A percentile compares a stretch with the other conserved stretches of the same genome.
These are phyloP conservation scores for Saksenaea oblongispora DNA, from an alignment of 371 early-diverging fungal genomes.

Conservation along the genomic window DNA sequence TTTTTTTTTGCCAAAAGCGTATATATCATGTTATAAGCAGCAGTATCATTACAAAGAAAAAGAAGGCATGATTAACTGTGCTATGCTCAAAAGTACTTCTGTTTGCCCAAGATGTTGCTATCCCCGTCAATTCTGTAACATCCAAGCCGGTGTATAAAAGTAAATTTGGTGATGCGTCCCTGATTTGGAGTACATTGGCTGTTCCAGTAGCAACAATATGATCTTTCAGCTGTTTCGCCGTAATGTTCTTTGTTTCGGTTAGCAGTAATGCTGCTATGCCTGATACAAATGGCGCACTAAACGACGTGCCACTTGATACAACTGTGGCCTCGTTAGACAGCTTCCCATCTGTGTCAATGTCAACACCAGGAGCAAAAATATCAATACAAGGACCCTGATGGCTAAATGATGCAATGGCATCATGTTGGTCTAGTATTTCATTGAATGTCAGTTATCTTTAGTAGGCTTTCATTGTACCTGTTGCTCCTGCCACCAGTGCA, in stretches of 20 bases:
- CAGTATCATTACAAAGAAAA: background rate
- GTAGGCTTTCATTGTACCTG: background rate
- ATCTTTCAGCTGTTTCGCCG: background rate
- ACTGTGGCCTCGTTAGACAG: background rate
- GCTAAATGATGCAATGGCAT: constrained; percentile 68
- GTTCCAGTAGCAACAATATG: background rate
- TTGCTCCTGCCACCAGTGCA: constrained; percentile 69
- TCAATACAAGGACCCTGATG: constrained; percentile 79
- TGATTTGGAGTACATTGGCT: background rate
- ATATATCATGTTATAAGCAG: background rate
- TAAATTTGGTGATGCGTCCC: background rate
- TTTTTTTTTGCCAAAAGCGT: background rate
- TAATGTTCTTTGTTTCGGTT: background rate
- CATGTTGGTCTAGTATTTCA: constrained; percentile 37
- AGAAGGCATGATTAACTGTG: background rate
- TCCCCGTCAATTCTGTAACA: background rate
- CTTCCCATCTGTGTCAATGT: constrained; percentile 1
- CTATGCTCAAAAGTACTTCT: background rate
- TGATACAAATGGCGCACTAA: constrained; percentile 16
- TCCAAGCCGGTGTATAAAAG: background rate
- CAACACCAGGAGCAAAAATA: constrained; percentile 63
- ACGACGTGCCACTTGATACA: constrained; percentile 18
- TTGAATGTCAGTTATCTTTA: background rate
- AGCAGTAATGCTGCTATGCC: constrained; percentile 15
- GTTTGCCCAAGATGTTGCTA: background rate